Evolutionary conservation across 495 filamentous ascomycete species (phyloP).

Genomic region (Usnea hakonensis): DNA sequence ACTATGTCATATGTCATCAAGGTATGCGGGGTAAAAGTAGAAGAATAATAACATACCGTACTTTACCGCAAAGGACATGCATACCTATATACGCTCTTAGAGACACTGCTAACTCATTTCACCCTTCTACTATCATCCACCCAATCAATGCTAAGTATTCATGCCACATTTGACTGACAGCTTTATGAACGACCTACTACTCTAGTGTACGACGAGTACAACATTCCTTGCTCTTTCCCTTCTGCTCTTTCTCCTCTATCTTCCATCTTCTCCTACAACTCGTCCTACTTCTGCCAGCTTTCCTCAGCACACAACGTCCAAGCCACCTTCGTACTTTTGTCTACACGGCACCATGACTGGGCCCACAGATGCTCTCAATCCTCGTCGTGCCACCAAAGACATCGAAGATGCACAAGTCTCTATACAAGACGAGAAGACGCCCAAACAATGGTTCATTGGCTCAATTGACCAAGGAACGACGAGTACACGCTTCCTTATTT

Average conservation of each 20-base stretch:
- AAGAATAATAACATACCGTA: too few relatives aligned
- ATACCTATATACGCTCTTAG: too few relatives aligned
- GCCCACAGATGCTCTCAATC: not conserved
- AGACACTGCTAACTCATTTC: too few relatives aligned
- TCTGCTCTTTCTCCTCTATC: not conserved
- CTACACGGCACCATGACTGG: not conserved
- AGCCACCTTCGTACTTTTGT: not conserved
- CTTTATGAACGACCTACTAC: not conserved
- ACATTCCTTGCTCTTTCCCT: not conserved
- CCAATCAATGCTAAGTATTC: not conserved
- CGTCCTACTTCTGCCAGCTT: not conserved
- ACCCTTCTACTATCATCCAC: too few relatives aligned
- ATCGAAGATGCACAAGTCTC: not conserved
- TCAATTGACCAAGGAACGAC: constrained; percentile 92
- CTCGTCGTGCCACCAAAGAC: not conserved
- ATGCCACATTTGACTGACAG: not conserved
- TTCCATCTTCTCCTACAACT: not conserved
- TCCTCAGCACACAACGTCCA: not conserved
- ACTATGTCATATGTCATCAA: too few relatives aligned
- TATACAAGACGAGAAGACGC: constrained; percentile 13
- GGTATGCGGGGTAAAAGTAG: too few relatives aligned
- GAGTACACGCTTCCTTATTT: constrained; percentile 86
- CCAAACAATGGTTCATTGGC: constrained; percentile 46
- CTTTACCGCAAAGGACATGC: too few relatives aligned
- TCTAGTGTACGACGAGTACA: too few relatives aligned